Evolutionary conservation across 164 flowering plant genomes (phyloP).

Genomic region (Annona cherimola): DNA sequence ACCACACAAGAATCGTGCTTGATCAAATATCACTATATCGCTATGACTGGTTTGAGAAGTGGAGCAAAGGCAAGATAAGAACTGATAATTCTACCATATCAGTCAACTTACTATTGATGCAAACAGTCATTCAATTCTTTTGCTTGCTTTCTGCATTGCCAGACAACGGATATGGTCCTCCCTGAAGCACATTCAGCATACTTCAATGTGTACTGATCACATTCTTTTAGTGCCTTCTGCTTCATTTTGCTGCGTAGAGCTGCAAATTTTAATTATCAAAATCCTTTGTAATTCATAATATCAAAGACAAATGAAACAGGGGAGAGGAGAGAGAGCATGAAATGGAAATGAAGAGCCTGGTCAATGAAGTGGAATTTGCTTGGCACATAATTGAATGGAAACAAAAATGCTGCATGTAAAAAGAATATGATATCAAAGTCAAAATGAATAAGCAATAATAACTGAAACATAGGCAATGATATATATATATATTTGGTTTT

Average conservation of each 20-base stretch:
- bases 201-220: conserved; percentile 51
- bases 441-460: too few species aligned
- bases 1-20: not conserved
- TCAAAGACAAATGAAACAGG: not conserved
- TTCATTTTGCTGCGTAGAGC: conserved; percentile 97
- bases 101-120: conserved; percentile 73
- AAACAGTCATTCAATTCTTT: conserved; percentile 74
- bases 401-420: too few species aligned
- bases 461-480: too few species aligned
- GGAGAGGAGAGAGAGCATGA: too few species aligned
- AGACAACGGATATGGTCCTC: conserved; percentile 70
- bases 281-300: not conserved
- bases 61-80: not conserved
- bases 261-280: conserved; percentile 22
- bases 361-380: too few species aligned
- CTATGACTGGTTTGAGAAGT: not conserved
- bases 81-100: not conserved
- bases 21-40: not conserved
- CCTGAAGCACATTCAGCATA: conserved; percentile 86
- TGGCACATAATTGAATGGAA: too few species aligned
- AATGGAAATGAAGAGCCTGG: not conserved
- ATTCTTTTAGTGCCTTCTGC: conserved; percentile 81
- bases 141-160: conserved; percentile 80
- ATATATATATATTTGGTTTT: too few species aligned
- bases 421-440: too few species aligned